A percentile compares a stretch with the other conserved stretches of the same genome.
Evolutionary conservation across 768 basidiomycete genomes (phyloP).

Genomic region (Tubosaeta sp.): DNA sequence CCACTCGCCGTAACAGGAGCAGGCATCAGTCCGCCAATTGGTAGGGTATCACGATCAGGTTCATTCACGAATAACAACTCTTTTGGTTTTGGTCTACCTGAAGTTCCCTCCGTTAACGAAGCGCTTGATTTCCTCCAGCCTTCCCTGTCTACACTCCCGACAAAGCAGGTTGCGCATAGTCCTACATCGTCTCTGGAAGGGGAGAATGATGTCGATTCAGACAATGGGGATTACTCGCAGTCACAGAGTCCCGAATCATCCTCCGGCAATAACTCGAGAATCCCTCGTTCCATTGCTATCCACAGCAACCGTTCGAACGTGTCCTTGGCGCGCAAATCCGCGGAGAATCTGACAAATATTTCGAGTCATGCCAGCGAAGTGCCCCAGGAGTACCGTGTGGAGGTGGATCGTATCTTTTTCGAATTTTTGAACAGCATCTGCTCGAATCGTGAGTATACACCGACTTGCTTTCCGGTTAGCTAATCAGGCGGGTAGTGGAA

Average conservation of each 20-base stretch:
- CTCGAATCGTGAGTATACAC: constrained; percentile 71
- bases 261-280: constrained; percentile 21
- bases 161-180: constrained; percentile 18
- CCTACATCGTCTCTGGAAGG: constrained; percentile 45
- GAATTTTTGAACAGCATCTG: constrained; percentile 84
- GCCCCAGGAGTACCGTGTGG: constrained; percentile 72
- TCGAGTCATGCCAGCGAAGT: constrained; percentile 54
- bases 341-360: constrained; percentile 25
- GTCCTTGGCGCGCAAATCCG: constrained; percentile 18
- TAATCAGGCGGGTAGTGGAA: constrained; percentile 58
- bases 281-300: constrained; percentile 11
- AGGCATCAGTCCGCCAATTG: constrained; percentile 37
- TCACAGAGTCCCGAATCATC: constrained; percentile 31
- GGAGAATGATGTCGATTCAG: constrained; percentile 46
- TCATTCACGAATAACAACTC: constrained; percentile 47
- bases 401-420: constrained; percentile 89
- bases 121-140: constrained; percentile 31
- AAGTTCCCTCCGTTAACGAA: constrained; percentile 21
- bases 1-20: constrained; percentile 17
- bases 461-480: constrained; percentile 5
- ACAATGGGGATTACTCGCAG: constrained; percentile 32
- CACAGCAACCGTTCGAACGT: constrained; percentile 14
- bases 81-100: constrained; percentile 36
- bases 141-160: constrained; percentile 5
- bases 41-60: constrained; percentile 55